phyloP scores from a whole-genome alignment of 345 rosid species.

The Rhodamnia argentea region DNA sequence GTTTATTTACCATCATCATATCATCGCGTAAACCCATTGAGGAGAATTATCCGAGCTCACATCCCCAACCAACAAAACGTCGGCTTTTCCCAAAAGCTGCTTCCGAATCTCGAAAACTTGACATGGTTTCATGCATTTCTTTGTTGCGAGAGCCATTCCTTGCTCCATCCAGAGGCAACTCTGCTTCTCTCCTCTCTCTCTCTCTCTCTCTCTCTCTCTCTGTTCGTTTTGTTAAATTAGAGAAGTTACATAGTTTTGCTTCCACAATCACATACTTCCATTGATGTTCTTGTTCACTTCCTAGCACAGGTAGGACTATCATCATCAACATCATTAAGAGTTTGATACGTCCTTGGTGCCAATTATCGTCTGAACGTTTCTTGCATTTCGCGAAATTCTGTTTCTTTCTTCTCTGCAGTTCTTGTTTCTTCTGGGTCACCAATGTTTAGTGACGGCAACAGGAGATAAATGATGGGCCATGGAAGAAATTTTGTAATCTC shows the following conservation, averaged over 20 bases:
- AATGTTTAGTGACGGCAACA: background rate
- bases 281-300: background rate
- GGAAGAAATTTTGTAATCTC: background rate
- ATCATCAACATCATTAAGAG: background rate
- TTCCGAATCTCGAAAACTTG: constrained; percentile 44
- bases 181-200: background rate
- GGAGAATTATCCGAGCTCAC: background rate
- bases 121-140: constrained; percentile 4
- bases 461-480: background rate
- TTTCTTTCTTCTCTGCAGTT: background rate
- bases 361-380: background rate
- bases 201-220: background rate
- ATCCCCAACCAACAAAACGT: background rate
- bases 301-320: background rate
- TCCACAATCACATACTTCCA: background rate
- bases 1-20: background rate
- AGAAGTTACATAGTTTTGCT: background rate
- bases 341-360: background rate
- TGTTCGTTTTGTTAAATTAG: background rate
- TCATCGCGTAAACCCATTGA: background rate
- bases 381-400: background rate
- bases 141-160: constrained; percentile 23
- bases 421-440: background rate
- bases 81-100: constrained; percentile 22
- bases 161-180: constrained; percentile 41